Evolutionary conservation across 768 basidiomycete species (phyloP), one percentile per base, ranked within the genome.

Genomic region (Termitomyces sp.): DNA sequence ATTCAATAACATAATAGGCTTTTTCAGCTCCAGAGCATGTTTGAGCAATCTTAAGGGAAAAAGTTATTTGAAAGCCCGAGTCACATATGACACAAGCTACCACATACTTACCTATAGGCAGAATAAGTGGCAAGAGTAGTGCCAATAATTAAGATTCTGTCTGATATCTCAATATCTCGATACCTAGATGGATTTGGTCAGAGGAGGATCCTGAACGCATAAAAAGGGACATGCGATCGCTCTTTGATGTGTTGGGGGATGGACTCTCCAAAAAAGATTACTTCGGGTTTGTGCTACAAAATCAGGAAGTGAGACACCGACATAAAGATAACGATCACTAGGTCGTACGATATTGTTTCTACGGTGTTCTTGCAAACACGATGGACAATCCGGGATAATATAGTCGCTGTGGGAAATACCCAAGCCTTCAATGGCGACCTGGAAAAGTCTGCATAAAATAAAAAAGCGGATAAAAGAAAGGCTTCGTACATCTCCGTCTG

Each of bases 71-170:
- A 19, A 41, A 12, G 11, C 23, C 17, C 33, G 19, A 8, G 4
- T 38, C 3, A 14, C 8, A 0, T 19, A 50, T 26, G 11, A 11
- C 38, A 30, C 6, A 41, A 40, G 23, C 37, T 50, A 15, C 2
- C 10, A 5, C 23, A 23, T 23, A 23, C n/a, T 26, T 61, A 90
- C 91, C 91, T 79, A 71, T 87, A 97, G 2, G 94, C 93, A 6
- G 91, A 94, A 71, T 89, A 97, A 0, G 95, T 98, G 0, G 96
- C 94, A 28, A 97, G 81, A 1, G 92, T 94, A 0, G 94, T 95
- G 35, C 95, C 96, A 38, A 96, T 72, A 41, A 96, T 73, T 45
- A 98, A 80, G 0, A 98, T 70, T 45, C 83, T 77, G 52, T 91
- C 86, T 21, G 83, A 74, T 8, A 68, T 66, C 57, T 86, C 81